phyloP scores from a whole-genome alignment of 2,329 filamentous ascomycete genomes.

The Colletotrichum sp. region DNA sequence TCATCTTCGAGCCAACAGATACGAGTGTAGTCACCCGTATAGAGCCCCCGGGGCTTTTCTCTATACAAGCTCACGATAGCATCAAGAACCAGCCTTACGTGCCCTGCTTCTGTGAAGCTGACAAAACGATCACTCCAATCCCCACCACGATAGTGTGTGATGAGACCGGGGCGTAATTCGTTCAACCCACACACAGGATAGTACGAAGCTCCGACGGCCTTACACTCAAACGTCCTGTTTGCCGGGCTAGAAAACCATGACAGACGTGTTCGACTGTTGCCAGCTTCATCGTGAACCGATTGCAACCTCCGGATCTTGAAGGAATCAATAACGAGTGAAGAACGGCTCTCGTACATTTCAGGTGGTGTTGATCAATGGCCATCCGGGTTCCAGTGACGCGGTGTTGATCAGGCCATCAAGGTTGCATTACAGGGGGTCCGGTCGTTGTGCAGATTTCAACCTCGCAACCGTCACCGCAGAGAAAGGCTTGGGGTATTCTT shows the following conservation, averaged over 20 bases:
- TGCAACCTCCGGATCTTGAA: conserved; percentile 59
- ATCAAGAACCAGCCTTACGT: conserved; percentile 28
- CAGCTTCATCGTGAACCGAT: conserved; percentile 25
- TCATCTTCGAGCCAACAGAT: conserved; percentile 35
- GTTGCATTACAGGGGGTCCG: background rate
- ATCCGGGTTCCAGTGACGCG: background rate
- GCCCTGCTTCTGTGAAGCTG: conserved; percentile 49
- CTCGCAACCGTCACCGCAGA: background rate
- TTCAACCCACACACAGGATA: conserved; percentile 68
- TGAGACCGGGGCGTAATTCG: conserved; percentile 58
- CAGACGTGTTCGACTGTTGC: conserved; percentile 31
- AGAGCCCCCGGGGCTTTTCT: conserved; percentile 22
- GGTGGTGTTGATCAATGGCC: background rate
- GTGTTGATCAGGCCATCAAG: background rate
- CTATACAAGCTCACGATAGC: too few relatives aligned
- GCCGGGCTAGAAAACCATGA: conserved; percentile 52
- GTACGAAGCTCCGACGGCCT: conserved; percentile 61
- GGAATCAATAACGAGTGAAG: too few relatives aligned
- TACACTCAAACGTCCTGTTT: conserved; percentile 48
- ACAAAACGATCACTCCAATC: conserved; percentile 32
- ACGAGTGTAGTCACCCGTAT: conserved; percentile 33
- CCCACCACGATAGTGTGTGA: conserved; percentile 35
- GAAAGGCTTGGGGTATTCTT: background rate
- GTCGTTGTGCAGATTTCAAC: background rate
- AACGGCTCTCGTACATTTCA: too few relatives aligned